A percentile compares a stretch with the other conserved stretches of the same genome.
phyloP scores from a whole-genome alignment of 768 basidiomycete species.

The Podaxis carcinomalis region DNA sequence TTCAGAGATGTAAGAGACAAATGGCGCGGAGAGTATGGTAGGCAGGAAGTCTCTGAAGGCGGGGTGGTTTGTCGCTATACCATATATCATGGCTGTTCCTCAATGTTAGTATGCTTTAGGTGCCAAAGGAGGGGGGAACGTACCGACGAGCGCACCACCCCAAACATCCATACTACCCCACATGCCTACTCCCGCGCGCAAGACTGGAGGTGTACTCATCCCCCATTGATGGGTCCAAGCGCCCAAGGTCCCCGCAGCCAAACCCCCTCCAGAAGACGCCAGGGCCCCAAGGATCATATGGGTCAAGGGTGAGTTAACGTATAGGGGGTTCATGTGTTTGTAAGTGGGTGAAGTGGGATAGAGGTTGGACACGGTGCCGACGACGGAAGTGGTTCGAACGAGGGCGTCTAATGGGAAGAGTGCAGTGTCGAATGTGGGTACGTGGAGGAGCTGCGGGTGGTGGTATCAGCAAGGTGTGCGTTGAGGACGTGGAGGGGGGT shows the following conservation, averaged over 20 bases:
- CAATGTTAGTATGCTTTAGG: background rate
- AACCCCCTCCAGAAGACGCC: constrained; percentile 42
- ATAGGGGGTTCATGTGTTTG: constrained; percentile 27
- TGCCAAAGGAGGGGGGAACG: constrained; percentile 10
- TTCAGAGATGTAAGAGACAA: background rate
- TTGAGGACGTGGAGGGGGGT: background rate
- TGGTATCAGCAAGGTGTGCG: background rate
- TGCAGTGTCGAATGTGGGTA: constrained; percentile 34
- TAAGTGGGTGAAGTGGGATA: constrained; percentile 17
- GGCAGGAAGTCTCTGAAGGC: constrained; percentile 1
- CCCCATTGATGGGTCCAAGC: constrained; percentile 42
- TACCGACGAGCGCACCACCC: constrained; percentile 45
- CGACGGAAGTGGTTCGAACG: constrained; percentile 39
- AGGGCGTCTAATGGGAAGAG: constrained; percentile 50
- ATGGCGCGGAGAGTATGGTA: background rate
- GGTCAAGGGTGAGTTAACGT: constrained; percentile 36
- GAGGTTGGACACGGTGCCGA: constrained; percentile 31
- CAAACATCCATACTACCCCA: constrained; percentile 45
- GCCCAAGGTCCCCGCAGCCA: constrained; percentile 38
- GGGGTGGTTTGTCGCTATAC: constrained; percentile 4
- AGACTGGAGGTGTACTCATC: constrained; percentile 40
- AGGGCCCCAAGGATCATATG: constrained; percentile 45
- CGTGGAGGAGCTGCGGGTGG: constrained; percentile 23
- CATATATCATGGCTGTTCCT: constrained; percentile 1
- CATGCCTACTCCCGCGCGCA: constrained; percentile 34